Evolutionary conservation across 257 asterid species (phyloP), one percentile per base, ranked within the genome.

Genomic region (Gynochthodes officinalis): DNA sequence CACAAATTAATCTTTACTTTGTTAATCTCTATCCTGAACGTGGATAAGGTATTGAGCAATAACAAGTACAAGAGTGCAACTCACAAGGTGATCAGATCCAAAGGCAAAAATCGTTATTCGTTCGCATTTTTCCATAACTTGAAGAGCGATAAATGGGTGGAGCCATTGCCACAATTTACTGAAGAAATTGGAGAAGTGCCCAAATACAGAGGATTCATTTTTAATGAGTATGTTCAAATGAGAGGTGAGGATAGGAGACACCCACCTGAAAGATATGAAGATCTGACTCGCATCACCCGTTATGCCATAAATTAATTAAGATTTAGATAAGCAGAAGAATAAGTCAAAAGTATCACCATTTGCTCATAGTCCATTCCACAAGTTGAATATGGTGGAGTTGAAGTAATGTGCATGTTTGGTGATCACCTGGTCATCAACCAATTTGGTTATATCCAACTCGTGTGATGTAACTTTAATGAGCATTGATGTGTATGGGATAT

Each of bases 41-140:
- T 60, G 25, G 43, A 30, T 14, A 23, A 70, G 72, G 88, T 85
- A 28, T 16, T 83, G 46, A 81, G 79, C 19, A 87, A 87, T 39
- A 67, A 80, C 54, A 87, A 53, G 58, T 73, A 78, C 27, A 83
- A 85, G 77, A 87, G 92, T 60, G 85, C 92, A 21, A 78, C 79
- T 13, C 92, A 87, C 42, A 78, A 84, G 28, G 92, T 83, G 19
- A 52, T 61, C 8, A 78, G 86, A 60, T 54, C 63, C 0, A 49
- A 69, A 60, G 87, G 78, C 27, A 77, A 53, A 64, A 54, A 77
- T 48, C 82, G 86, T 28, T 63, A 79, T 70, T 82, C 86, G 8
- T 75, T 75, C 77, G 70, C 79, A 19, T 87, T 76, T 68, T 87
- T 85, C 80, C 76, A 80, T 19, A 80, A 67, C 57, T 27, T 84